Evolutionary conservation across 176 grass and related monocot genomes (phyloP), one percentile per base, ranked within the genome.

Genomic region (Cenchrus purpureus): DNA sequence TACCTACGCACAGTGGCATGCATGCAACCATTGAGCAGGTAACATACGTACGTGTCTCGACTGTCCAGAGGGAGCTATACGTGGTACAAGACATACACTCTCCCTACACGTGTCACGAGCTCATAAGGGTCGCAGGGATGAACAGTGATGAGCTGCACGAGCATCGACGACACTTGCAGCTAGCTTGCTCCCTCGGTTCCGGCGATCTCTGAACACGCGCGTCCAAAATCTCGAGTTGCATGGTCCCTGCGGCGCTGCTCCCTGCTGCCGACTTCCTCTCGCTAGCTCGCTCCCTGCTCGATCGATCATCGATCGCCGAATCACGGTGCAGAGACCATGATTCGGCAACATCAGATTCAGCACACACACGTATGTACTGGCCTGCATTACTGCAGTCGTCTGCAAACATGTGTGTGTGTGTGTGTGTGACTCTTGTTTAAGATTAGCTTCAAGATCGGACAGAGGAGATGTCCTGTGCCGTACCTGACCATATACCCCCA

Each of bases 391-490:
- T 40, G 37, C 37, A 40, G 37, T 40, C 37, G 37, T 40, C 37
- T 40, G 37, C 37, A 40, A 40, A 40, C 37, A 40, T 40, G 37
- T 40, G 4, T 37, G 3, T 37, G 34, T 37, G 44, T 7, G 44
- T 45, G 44, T 45, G 6, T 45, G 44, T 6, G 7, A 50, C 13
- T 52, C 15, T 32, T 32, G 67, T 72, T 58, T 82, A 42, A 81
- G 64, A 45, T 58, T 64, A 61, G 74, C 48, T 58, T 74, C 19
- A 74, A 49, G 50, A 19, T 78, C 16, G 17, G 81, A 84, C 75
- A 84, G 79, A 79, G 46, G 55, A 5, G 16, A 65, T 80, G 87
- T 74, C 68, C 69, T 80, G 19, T 53, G 69, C 82, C 88, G 88
- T 89, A 89, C 86, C 67, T 76, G 82, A 19, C 45, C 25, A 22